Conservation (phyloP, 1,284 basidiomycete species). For the Ceratobasidium theobromae region DNA sequence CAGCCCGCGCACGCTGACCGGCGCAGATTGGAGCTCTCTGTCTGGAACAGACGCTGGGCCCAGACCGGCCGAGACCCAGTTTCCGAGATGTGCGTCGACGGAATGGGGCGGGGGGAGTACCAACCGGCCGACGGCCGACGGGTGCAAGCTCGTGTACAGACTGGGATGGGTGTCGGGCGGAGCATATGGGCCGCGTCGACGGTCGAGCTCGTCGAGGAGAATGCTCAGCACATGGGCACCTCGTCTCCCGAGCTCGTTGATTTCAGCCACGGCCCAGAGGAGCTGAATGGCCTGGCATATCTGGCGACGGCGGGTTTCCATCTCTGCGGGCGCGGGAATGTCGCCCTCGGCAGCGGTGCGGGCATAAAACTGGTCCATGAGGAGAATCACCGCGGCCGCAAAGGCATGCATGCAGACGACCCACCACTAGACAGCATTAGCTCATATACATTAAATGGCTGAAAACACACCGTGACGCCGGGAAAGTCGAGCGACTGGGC, state of each 20-base stretch:
- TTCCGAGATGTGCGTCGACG: not conserved
- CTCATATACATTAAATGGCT: not conserved
- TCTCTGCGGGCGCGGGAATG: constrained; percentile 11
- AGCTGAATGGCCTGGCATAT: constrained; percentile 25
- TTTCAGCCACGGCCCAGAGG: constrained; percentile 7
- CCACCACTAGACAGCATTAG: constrained; percentile 24
- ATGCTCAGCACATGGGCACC: constrained; percentile 13
- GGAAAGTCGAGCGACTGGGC: constrained; percentile 32
- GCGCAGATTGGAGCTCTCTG: constrained; percentile 10
- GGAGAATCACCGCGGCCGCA: constrained; percentile 28
- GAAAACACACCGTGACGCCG: constrained; percentile 28
- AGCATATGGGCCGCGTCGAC: not conserved
- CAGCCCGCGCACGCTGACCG: constrained; percentile 1
- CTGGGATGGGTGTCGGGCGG: not conserved
- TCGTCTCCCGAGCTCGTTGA: constrained; percentile 12
- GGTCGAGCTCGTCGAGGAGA: constrained; percentile 15
- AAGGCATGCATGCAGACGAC: constrained; percentile 24
- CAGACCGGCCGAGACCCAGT: constrained; percentile 7
- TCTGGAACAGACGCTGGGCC: constrained; percentile 1
- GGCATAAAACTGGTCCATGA: constrained; percentile 31
- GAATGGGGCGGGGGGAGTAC: not conserved
- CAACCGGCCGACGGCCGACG: not conserved
- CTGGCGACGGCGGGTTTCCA: constrained; percentile 23
- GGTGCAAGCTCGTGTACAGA: not conserved
- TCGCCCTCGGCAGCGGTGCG: constrained; percentile 9